Evolutionary conservation across 2,329 filamentous ascomycete species (phyloP).

Genomic region (Aspergillus calidoustus): DNA sequence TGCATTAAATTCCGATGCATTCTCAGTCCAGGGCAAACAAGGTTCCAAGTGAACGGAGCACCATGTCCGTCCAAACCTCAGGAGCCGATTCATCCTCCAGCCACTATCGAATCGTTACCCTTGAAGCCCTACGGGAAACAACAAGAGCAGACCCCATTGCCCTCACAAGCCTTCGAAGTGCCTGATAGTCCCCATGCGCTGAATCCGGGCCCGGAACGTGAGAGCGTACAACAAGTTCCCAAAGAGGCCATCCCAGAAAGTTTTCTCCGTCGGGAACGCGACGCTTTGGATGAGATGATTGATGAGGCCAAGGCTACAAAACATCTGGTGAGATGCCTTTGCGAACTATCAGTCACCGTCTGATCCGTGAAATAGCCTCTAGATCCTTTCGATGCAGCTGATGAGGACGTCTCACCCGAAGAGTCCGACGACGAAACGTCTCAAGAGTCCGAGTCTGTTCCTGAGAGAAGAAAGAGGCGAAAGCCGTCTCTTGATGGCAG

Average conservation of each 20-base stretch:
- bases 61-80: constrained; percentile 19
- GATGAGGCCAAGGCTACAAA: constrained; percentile 63
- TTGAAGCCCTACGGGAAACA: constrained; percentile 35
- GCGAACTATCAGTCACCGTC: background rate
- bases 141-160: constrained; percentile 20
- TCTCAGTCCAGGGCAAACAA: constrained; percentile 60
- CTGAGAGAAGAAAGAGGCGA: constrained; percentile 21
- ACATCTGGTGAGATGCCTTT: constrained; percentile 53
- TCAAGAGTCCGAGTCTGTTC: constrained; percentile 23
- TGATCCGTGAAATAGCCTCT: constrained; percentile 37
- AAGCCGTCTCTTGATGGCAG: constrained; percentile 13
- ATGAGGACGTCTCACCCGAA: constrained; percentile 28
- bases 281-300: constrained; percentile 69
- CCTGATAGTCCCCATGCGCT: constrained; percentile 3
- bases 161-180: constrained; percentile 20
- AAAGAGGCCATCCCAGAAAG: constrained; percentile 16
- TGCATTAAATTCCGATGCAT: constrained; percentile 65
- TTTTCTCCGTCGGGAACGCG: constrained; percentile 35
- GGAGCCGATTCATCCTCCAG: constrained; percentile 16
- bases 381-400: constrained; percentile 34
- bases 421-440: constrained; percentile 22
- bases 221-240: background rate
- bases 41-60: constrained; percentile 50
- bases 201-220: constrained; percentile 1
- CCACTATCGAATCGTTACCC: constrained; percentile 25